These are phyloP conservation scores for Porcisia deanei DNA, from an alignment of 208 protist genomes.

Conservation along the genomic window DNA sequence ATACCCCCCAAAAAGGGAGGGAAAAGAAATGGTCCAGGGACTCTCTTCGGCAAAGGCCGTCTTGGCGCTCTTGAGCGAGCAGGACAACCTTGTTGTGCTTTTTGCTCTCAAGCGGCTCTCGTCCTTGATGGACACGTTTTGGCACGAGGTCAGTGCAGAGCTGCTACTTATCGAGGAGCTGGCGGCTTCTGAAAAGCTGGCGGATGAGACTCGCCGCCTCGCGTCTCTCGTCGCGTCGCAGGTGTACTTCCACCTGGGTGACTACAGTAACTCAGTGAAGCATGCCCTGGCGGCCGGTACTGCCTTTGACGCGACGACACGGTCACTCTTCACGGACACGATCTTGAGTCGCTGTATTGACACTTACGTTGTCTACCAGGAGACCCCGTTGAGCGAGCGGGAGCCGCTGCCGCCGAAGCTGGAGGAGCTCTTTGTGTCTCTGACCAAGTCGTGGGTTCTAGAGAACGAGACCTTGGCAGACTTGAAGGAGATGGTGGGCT, in stretches of 20 bases:
- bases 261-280: conserved; percentile 94
- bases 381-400: conserved; percentile 31
- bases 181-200: conserved; percentile 53
- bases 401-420: conserved; percentile 74
- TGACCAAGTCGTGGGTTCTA: conserved; percentile 80
- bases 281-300: conserved; percentile 95
- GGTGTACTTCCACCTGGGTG: conserved; percentile 98
- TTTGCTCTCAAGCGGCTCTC: conserved; percentile 79
- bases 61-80: conserved; percentile 78
- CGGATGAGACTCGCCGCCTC: conserved; percentile 62
- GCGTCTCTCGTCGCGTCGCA: conserved; percentile 94
- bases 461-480: conserved; percentile 61
- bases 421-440: conserved; percentile 75
- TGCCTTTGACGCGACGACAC: conserved; percentile 92
- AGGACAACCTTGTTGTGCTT: conserved; percentile 64
- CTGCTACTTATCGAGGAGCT: conserved; percentile 87
- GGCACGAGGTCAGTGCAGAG: conserved; percentile 86
- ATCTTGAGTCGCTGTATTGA: conserved; percentile 96
- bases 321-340: conserved; percentile 86
- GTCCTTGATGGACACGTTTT: conserved; percentile 87
- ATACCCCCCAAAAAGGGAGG: neutral
- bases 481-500: conserved; percentile 89
- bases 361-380: conserved; percentile 88
- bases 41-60: conserved; percentile 84
- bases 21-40: conserved; percentile 40